phyloP scores from a whole-genome alignment of 2,329 filamentous ascomycete genomes.

The Neofusicoccum kwambonambiense region DNA sequence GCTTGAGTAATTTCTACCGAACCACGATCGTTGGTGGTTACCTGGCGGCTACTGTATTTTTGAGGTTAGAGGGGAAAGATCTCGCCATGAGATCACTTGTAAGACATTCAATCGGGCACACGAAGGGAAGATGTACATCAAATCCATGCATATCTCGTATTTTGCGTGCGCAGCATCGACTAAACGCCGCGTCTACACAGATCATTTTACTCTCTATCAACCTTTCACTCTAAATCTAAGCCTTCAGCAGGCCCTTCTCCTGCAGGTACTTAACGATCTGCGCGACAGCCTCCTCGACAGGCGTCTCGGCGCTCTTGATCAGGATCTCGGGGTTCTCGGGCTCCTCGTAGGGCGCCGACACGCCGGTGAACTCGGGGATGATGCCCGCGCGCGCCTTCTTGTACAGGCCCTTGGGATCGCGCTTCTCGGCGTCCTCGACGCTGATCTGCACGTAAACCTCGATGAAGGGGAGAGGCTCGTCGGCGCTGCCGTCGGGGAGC shows the following conservation, averaged over 20 bases:
- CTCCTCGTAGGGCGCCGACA: conserved; percentile 92
- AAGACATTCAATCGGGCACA: too few relatives aligned
- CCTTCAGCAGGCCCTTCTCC: conserved; percentile 61
- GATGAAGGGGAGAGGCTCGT: conserved; percentile 74
- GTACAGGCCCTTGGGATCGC: conserved; percentile 96
- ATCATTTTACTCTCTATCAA: background rate
- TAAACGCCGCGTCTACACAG: background rate
- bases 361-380: conserved; percentile 96
- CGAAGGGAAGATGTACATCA: background rate
- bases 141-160: background rate
- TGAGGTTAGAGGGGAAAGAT: too few relatives aligned
- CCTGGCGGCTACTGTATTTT: too few relatives aligned
- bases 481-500: conserved; percentile 47
- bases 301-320: conserved; percentile 77
- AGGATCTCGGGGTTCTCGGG: conserved; percentile 83
- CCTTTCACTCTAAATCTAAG: conserved; percentile 17
- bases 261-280: conserved; percentile 80
- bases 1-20: too few relatives aligned
- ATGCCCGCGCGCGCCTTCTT: conserved; percentile 92
- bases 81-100: too few relatives aligned
- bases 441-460: conserved; percentile 94
- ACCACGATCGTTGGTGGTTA: too few relatives aligned
- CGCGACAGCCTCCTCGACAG: conserved; percentile 83
- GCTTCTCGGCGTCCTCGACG: conserved; percentile 86
- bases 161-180: background rate